A percentile compares a stretch with the other conserved stretches of the same genome.
Conservation (phyloP, 140 eudicot genomes). For the Anethum foeniculum region DNA sequence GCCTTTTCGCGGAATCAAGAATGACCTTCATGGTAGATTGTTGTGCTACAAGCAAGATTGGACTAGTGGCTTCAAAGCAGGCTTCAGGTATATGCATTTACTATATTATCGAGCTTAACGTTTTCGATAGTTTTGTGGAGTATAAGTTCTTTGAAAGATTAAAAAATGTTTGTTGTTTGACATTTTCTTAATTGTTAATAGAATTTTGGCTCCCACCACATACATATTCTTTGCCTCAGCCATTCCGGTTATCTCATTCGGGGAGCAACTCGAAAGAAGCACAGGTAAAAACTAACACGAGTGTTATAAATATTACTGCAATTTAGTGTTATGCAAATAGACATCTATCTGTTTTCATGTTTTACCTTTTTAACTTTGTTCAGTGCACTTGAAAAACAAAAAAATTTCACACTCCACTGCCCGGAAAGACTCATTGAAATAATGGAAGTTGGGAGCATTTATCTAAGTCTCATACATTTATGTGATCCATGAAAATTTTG, state of each 20-base stretch:
- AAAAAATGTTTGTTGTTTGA: background rate
- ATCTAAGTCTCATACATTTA: background rate
- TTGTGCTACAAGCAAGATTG: conserved; percentile 76
- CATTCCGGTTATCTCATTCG: conserved; percentile 90
- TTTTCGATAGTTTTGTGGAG: background rate
- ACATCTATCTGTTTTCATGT: background rate
- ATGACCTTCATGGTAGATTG: conserved; percentile 54
- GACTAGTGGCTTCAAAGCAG: conserved; percentile 71
- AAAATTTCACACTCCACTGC: background rate
- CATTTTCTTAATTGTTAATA: conserved; percentile 9
- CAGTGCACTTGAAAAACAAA: background rate
- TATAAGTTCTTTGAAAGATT: background rate
- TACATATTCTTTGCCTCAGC: conserved; percentile 97
- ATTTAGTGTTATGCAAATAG: background rate
- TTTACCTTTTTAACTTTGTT: background rate
- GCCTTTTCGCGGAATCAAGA: conserved; percentile 75
- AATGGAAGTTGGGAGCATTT: background rate
- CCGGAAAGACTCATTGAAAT: background rate
- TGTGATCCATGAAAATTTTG: background rate
- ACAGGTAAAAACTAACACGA: conserved; percentile 37
- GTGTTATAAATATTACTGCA: background rate
- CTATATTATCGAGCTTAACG: background rate
- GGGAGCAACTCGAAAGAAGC: conserved; percentile 86
- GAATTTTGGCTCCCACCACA: conserved; percentile 96
- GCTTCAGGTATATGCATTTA: conserved; percentile 46